A percentile compares a stretch with the other conserved stretches of the same genome.
phyloP scores from a whole-genome alignment of 2,329 filamentous ascomycete genomes.

The Triangularia verruculosa region DNA sequence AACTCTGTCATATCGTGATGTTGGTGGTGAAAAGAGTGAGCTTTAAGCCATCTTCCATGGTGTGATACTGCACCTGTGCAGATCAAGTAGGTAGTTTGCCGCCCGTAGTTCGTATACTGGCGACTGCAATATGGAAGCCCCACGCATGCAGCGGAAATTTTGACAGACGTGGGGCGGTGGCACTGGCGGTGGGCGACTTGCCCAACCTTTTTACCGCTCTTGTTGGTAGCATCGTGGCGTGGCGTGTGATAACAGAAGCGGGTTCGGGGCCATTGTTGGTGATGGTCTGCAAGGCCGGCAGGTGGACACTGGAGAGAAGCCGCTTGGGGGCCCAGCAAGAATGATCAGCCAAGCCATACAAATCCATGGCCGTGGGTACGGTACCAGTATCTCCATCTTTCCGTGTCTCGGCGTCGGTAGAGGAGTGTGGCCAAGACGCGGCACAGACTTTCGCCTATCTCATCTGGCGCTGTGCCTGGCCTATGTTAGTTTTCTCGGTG shows the following conservation, averaged over 20 bases:
- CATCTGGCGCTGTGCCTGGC: no score
- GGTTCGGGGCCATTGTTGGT: neutral
- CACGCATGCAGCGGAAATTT: no score
- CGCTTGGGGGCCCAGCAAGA: neutral
- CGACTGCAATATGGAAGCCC: no score
- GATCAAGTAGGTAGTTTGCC: no score
- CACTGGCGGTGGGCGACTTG: neutral
- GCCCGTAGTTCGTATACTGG: no score
- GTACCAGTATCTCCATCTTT: neutral
- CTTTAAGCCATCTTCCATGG: neutral
- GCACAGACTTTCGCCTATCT: neutral
- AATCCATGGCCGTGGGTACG: neutral
- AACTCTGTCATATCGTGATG: neutral
- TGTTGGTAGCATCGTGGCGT: no score
- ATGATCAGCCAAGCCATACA: neutral
- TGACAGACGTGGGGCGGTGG: neutral
- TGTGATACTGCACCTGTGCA: no score
- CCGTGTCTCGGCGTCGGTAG: neutral
- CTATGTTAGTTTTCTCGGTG: neutral
- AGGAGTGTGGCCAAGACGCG: neutral
- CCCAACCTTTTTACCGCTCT: no score
- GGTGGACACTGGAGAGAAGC: neutral
- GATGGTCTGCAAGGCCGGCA: neutral
- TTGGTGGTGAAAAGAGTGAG: neutral
- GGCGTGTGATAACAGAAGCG: neutral